Evolutionary conservation across 495 filamentous ascomycete genomes (phyloP), one percentile per base, ranked within the genome.

Genomic region (Penicillium cosmopolitanum): DNA sequence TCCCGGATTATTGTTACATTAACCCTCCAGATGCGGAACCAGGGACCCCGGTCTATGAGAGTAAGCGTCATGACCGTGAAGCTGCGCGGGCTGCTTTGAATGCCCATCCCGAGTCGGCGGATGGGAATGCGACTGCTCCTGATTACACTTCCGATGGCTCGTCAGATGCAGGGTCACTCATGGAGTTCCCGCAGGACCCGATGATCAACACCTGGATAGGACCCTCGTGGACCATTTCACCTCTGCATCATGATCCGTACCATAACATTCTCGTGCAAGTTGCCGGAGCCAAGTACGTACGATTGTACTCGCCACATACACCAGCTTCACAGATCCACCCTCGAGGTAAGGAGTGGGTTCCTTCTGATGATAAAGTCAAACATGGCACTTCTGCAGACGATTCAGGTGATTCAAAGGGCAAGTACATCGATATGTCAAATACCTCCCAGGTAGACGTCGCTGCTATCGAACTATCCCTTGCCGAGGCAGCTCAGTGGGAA

Each of bases 261-360:
- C 89, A 97, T 66, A 98, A 98, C 65, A 84, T 98, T 34, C 82
- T 98, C 11, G 85, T 88, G 18, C 95, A 98, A 68, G 89, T 97
- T 0, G 91, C 96, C 0, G 95, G 95, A 0, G 80, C 84, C 43
- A 98, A 98, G 71, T 98, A 97, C 67, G 77, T 98, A 31, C 80
- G 94, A 3, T 79, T 98, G 5, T 98, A 97, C 73, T 79, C 87
- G 4, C 92, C 94, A 0, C 64, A 66, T 68, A 89, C 73, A 77
- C 83, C 61, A 19, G 73, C 75, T 2, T 74, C 72, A 38, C 36
- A 81, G 72, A 66, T 98, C 65, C 84, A 89, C 62, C 86, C 91
- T 0, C 78, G 88, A 48, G 86, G 86, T 0, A 73, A 80, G 52
- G 90, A 92, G 59, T 82, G 84, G 28, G 86, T 87, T 18, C 56